Evolutionary conservation across 2,329 filamentous ascomycete genomes (phyloP).

Genomic region (Grosmannia serpens): DNA sequence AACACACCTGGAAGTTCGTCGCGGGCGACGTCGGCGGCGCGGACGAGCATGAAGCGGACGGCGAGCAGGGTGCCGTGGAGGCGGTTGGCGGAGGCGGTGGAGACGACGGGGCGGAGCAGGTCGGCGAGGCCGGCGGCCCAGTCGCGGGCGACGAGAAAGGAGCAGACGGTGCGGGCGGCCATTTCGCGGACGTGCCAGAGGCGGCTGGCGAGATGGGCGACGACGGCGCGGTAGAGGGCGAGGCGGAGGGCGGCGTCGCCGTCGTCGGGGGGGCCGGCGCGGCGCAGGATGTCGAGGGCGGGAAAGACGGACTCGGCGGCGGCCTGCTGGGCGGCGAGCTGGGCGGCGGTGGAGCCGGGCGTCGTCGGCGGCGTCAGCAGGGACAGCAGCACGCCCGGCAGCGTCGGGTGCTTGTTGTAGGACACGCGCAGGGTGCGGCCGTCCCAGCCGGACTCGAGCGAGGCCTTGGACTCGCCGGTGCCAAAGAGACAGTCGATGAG

Average conservation of each 20-base stretch:
- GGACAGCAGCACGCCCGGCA: slow-evolving; percentile 51
- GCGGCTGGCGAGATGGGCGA: slow-evolving; percentile 52
- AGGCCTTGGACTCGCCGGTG: slow-evolving; percentile 57
- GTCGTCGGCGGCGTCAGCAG: slow-evolving; percentile 34
- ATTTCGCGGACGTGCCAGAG: slow-evolving; percentile 78
- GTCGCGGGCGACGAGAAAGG: slow-evolving; percentile 41
- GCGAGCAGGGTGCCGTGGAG: slow-evolving; percentile 48
- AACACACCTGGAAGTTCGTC: slow-evolving; percentile 27
- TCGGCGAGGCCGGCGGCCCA: slow-evolving; percentile 32
- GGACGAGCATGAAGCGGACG: slow-evolving; percentile 44
- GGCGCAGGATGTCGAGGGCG: slow-evolving; percentile 67
- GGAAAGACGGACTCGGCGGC: slow-evolving; percentile 66
- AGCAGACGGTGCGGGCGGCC: slow-evolving; percentile 60
- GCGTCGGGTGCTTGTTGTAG: slow-evolving; percentile 55
- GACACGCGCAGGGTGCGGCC: slow-evolving; percentile 54
- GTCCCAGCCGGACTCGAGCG: slow-evolving; percentile 51
- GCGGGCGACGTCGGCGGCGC: slow-evolving; percentile 27
- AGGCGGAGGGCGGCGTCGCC: slow-evolving; percentile 27
- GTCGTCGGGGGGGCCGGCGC: slow-evolving; percentile 51
- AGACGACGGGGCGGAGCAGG: slow-evolving; percentile 21
- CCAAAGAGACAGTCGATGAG: slow-evolving; percentile 71
- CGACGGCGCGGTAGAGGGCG: slow-evolving; percentile 46
- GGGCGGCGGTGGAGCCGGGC: background rate
- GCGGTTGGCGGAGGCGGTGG: slow-evolving; percentile 30
- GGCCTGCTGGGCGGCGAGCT: slow-evolving; percentile 15